These are phyloP conservation scores for Plantago elongata DNA, from an alignment of 257 asterid genomes.

Conservation along the genomic window DNA sequence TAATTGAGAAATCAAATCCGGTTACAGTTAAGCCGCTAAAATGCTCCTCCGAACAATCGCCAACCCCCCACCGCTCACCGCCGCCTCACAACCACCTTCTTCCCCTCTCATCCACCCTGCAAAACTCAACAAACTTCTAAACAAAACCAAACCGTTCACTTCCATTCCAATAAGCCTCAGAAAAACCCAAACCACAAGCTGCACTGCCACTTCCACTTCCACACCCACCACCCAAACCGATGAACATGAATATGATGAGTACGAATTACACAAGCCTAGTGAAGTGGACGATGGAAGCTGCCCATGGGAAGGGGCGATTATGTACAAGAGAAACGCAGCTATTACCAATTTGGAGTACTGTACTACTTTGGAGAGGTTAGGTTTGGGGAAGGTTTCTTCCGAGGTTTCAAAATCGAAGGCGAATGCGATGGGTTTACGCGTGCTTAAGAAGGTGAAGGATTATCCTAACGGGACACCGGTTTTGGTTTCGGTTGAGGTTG, in stretches of 20 bases:
- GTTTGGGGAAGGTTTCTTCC: slow-evolving; percentile 60
- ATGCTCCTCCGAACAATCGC: slow-evolving; percentile 37
- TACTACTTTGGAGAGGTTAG: slow-evolving; percentile 84
- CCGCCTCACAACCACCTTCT: slow-evolving; percentile 14
- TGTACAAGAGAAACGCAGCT: slow-evolving; percentile 57
- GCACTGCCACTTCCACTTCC: slow-evolving; percentile 2
- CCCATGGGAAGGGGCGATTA: slow-evolving; percentile 81
- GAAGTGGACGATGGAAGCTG: slow-evolving; percentile 38
- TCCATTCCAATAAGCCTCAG: slow-evolving; percentile 20
- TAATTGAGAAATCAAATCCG: neutral
- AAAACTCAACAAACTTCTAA: slow-evolving; percentile 19
- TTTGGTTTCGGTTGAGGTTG: slow-evolving; percentile 65
- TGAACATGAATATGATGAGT: slow-evolving; percentile 16
- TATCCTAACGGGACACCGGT: slow-evolving; percentile 77
- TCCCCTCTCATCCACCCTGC: slow-evolving; percentile 16
- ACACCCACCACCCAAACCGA: slow-evolving; percentile 15
- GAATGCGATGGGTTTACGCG: slow-evolving; percentile 74
- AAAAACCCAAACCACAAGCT: slow-evolving; percentile 15
- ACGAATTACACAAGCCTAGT: neutral
- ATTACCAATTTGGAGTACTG: slow-evolving; percentile 68
- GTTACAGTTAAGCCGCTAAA: neutral
- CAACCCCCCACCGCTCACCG: slow-evolving; percentile 21
- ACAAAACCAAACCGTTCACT: slow-evolving; percentile 19
- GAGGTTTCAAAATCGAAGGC: slow-evolving; percentile 60
- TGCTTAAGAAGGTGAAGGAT: slow-evolving; percentile 57